Conservation (phyloP, 2,329 filamentous ascomycete species). For the Dactylellina haptotyla region DNA sequence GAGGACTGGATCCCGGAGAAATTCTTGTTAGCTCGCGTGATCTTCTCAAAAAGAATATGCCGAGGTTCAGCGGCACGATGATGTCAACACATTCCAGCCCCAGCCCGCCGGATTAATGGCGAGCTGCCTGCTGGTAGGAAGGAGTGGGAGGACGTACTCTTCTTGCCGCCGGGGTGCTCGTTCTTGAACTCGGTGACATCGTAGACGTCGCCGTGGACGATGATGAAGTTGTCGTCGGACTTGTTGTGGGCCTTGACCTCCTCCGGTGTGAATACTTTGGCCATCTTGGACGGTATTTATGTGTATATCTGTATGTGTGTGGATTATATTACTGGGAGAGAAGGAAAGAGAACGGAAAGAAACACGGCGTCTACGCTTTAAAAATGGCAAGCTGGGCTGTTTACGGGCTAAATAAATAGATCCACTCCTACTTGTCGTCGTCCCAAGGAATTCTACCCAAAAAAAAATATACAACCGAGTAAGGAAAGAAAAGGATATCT, state of each 20-base stretch:
- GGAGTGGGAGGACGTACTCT: constrained; percentile 66
- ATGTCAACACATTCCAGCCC: constrained; percentile 66
- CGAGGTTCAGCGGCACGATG: constrained; percentile 21
- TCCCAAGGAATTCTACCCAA: not conserved
- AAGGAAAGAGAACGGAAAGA: not conserved
- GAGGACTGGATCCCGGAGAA: constrained; percentile 65
- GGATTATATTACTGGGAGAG: no score
- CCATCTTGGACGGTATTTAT: constrained; percentile 70
- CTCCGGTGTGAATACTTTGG: constrained; percentile 81
- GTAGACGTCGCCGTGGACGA: constrained; percentile 94
- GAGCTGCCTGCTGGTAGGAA: not conserved
- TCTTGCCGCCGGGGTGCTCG: constrained; percentile 82
- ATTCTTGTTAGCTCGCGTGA: constrained; percentile 15
- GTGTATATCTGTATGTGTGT: no score
- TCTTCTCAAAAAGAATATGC: not conserved
- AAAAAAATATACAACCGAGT: not conserved
- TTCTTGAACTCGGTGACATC: constrained; percentile 85
- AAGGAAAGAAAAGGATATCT: not conserved
- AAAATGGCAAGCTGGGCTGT: not conserved
- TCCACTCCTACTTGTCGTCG: not conserved
- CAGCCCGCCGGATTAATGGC: constrained; percentile 67
- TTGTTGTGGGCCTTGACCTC: constrained; percentile 95
- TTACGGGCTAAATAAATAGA: not conserved
- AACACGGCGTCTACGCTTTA: not conserved
- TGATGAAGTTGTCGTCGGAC: constrained; percentile 83